phyloP scores from a whole-genome alignment of 2,329 filamentous ascomycete genomes.

The Apiospora koreana region DNA sequence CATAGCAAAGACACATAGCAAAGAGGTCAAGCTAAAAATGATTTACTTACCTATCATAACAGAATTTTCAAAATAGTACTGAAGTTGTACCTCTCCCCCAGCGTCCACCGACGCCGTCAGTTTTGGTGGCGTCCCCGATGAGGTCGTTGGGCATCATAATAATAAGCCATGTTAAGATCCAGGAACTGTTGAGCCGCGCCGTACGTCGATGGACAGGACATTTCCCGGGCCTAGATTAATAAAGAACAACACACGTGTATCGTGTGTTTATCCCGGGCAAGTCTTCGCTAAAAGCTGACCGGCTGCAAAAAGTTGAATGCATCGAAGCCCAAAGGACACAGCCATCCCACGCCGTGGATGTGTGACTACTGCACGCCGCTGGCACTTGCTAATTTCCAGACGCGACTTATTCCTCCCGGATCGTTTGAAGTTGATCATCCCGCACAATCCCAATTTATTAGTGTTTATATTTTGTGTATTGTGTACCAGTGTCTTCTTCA shows the following conservation, averaged over 20 bases:
- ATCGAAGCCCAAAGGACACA: neutral
- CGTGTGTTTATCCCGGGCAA: neutral
- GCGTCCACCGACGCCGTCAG: neutral
- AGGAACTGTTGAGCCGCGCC: neutral
- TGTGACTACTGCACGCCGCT: neutral
- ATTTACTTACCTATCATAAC: neutral
- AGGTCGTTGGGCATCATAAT: neutral
- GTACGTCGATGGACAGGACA: neutral
- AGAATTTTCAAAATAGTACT: neutral
- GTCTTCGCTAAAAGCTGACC: neutral
- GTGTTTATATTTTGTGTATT: too few species aligned
- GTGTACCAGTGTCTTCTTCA: neutral
- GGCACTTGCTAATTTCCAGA: neutral
- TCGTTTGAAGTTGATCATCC: neutral
- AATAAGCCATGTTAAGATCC: neutral
- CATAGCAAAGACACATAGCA: neutral
- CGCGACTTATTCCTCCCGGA: neutral
- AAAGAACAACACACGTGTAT: neutral
- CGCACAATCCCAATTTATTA: neutral
- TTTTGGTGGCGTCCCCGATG: neutral
- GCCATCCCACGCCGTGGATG: neutral
- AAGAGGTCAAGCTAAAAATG: neutral
- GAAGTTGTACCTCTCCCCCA: neutral
- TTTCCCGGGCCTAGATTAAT: neutral
- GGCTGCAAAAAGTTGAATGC: neutral